These are phyloP conservation scores for Xylaria hypoxylon DNA, from an alignment of 2,329 filamentous ascomycete species.

Conservation along the genomic window DNA sequence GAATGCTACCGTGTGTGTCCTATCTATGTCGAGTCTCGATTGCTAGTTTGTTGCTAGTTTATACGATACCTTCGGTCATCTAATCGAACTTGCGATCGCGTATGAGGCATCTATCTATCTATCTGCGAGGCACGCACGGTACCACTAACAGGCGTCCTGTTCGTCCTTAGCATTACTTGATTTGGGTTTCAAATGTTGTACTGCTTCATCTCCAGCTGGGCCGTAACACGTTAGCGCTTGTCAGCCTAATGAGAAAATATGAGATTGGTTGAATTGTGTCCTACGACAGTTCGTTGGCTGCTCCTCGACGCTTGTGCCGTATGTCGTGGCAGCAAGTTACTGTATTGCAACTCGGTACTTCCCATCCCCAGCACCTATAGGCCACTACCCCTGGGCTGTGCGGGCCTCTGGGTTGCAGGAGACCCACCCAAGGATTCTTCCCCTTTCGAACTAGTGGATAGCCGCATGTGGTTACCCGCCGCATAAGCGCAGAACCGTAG, in stretches of 20 bases:
- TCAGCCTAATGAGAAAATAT: slow-evolving; percentile 11
- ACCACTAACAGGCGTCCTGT: no score
- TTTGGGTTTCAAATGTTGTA: neutral
- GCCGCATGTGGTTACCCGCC: slow-evolving; percentile 30
- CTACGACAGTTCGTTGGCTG: slow-evolving; percentile 3
- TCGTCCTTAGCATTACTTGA: neutral
- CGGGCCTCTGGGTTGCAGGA: slow-evolving; percentile 18
- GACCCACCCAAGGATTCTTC: slow-evolving; percentile 23
- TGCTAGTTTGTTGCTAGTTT: neutral
- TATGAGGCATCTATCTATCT: neutral
- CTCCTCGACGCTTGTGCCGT: slow-evolving; percentile 11
- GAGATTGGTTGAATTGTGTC: slow-evolving; percentile 3
- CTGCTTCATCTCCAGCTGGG: neutral
- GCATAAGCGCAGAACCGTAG: slow-evolving; percentile 27
- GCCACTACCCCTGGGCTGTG: slow-evolving; percentile 22
- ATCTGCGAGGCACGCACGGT: no score
- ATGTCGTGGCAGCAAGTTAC: slow-evolving; percentile 25
- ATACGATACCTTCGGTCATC: neutral
- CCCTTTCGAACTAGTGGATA: slow-evolving; percentile 19
- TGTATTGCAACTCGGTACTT: slow-evolving; percentile 5
- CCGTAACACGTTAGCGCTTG: slow-evolving; percentile 22
- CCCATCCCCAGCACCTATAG: slow-evolving; percentile 17
- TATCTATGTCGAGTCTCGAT: slow-evolving; percentile 10
- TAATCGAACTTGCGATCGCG: neutral
- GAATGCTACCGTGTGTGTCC: slow-evolving; percentile 15